Percentiles rank a stretch among this genome's conserved stretches.
Evolutionary conservation across 2,329 filamentous ascomycete species (phyloP).

Genomic region (Chaetomiaceae sp.): DNA sequence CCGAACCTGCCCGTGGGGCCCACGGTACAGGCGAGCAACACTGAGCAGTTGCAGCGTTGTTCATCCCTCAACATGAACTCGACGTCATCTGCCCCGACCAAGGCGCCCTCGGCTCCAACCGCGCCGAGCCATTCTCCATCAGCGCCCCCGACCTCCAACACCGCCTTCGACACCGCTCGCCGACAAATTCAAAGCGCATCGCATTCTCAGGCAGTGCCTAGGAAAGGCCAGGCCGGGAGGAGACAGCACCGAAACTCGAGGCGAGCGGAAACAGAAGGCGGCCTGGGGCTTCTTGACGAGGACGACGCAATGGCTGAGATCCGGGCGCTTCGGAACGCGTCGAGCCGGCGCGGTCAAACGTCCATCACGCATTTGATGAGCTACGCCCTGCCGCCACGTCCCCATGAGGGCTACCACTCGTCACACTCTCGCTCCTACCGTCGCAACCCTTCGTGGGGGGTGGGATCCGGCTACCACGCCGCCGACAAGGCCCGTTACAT

Average conservation of each 20-base stretch:
- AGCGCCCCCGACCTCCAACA: constrained; percentile 38
- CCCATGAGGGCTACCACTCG: constrained; percentile 52
- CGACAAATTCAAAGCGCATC: constrained; percentile 38
- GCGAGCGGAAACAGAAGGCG: constrained; percentile 48
- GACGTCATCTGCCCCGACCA: constrained; percentile 41
- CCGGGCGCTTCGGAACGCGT: constrained; percentile 51
- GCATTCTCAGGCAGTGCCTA: constrained; percentile 44
- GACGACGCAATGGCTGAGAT: constrained; percentile 87
- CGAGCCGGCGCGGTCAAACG: constrained; percentile 82
- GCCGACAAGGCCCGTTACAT: constrained; percentile 86
- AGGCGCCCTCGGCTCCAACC: constrained; percentile 43
- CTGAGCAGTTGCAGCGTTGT: background rate
- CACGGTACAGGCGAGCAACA: background rate
- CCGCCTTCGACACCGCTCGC: constrained; percentile 48
- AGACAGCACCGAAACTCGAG: constrained; percentile 82
- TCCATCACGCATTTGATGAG: constrained; percentile 97
- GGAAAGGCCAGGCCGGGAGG: constrained; percentile 70
- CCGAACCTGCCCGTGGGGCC: background rate
- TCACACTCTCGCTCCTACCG: constrained; percentile 54
- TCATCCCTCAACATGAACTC: constrained; percentile 28
- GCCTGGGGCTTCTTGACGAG: constrained; percentile 47
- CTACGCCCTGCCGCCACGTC: constrained; percentile 74
- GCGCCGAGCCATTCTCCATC: constrained; percentile 39
- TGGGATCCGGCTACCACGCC: constrained; percentile 84
- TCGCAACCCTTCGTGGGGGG: constrained; percentile 73